Evolutionary conservation across 2,329 filamentous ascomycete genomes (phyloP).

Genomic region (Akanthomyces muscarius): DNA sequence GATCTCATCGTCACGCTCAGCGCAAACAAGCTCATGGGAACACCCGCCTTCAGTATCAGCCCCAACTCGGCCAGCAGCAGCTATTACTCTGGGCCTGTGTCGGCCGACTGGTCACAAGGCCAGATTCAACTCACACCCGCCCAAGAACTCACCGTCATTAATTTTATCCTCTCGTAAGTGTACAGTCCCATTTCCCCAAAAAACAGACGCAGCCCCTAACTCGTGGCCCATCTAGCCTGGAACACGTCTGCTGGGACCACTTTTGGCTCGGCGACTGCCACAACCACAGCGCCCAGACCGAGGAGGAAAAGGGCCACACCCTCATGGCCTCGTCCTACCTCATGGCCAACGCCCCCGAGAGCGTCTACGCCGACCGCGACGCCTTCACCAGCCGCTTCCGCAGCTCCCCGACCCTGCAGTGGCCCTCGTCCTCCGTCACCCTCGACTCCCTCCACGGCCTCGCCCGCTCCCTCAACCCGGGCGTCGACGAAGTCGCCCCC

Average conservation of each 20-base stretch:
- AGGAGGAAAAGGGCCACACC: conserved; percentile 36
- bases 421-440: conserved; percentile 38
- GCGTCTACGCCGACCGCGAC: conserved; percentile 29
- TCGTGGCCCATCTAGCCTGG: conserved; percentile 35
- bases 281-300: conserved; percentile 29
- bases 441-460: conserved; percentile 43
- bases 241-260: conserved; percentile 51
- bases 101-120: conserved; percentile 20
- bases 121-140: conserved; percentile 30
- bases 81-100: conserved; percentile 21
- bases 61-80: conserved; percentile 24
- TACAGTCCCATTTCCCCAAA: background rate
- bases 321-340: conserved; percentile 43
- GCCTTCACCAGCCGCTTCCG: conserved; percentile 22
- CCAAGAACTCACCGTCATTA: conserved; percentile 45
- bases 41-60: conserved; percentile 42
- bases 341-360: conserved; percentile 36
- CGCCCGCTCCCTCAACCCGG: conserved; percentile 41
- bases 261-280: conserved; percentile 40
- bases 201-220: background rate
- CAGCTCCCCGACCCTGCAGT: conserved; percentile 29
- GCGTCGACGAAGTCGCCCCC: conserved; percentile 43
- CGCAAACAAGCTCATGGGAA: conserved; percentile 38
- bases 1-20: conserved; percentile 39
- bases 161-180: conserved; percentile 51